A percentile compares a stretch with the other conserved stretches of the same genome.
Evolutionary conservation across 768 basidiomycete species (phyloP).

Genomic region (Tricholoma bakamatsutake): DNA sequence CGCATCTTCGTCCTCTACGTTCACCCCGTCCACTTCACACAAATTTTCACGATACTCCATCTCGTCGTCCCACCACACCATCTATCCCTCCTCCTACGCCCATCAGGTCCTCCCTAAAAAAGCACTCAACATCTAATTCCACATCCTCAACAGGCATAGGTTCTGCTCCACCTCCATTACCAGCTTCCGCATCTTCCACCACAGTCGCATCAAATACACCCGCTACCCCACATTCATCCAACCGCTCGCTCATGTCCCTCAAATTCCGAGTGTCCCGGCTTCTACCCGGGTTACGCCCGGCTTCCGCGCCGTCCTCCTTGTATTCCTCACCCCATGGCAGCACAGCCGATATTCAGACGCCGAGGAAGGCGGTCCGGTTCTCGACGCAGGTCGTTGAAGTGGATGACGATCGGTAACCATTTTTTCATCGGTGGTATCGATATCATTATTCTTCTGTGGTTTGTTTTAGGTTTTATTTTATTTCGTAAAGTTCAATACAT

Average conservation of each 20-base stretch:
- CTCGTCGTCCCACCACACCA: slow-evolving; percentile 20
- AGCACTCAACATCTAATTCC: slow-evolving; percentile 33
- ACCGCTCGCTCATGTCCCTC: slow-evolving; percentile 13
- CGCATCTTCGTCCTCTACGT: slow-evolving; percentile 50
- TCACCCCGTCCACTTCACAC: slow-evolving; percentile 15
- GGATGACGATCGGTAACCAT: slow-evolving; percentile 6
- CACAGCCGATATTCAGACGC: slow-evolving; percentile 25
- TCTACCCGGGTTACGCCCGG: slow-evolving; percentile 36
- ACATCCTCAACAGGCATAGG: slow-evolving; percentile 32
- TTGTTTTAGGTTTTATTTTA: not conserved
- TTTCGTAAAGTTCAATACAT: not conserved
- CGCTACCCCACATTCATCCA: slow-evolving; percentile 16
- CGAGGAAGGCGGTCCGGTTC: slow-evolving; percentile 60
- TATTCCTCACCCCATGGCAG: slow-evolving; percentile 35
- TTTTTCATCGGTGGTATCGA: not conserved
- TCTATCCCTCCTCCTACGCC: slow-evolving; percentile 47
- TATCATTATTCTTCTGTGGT: slow-evolving; percentile 14
- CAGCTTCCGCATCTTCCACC: slow-evolving; percentile 43
- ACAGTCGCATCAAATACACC: slow-evolving; percentile 39
- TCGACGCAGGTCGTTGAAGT: slow-evolving; percentile 36
- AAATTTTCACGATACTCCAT: slow-evolving; percentile 17
- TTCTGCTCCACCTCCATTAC: slow-evolving; percentile 27
- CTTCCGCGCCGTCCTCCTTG: slow-evolving; percentile 32
- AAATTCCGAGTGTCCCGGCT: slow-evolving; percentile 50
- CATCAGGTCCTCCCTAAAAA: slow-evolving; percentile 61